Base-by-base conservation (phyloP, 768 basidiomycete species). In the Grammothele lineata region DNA sequence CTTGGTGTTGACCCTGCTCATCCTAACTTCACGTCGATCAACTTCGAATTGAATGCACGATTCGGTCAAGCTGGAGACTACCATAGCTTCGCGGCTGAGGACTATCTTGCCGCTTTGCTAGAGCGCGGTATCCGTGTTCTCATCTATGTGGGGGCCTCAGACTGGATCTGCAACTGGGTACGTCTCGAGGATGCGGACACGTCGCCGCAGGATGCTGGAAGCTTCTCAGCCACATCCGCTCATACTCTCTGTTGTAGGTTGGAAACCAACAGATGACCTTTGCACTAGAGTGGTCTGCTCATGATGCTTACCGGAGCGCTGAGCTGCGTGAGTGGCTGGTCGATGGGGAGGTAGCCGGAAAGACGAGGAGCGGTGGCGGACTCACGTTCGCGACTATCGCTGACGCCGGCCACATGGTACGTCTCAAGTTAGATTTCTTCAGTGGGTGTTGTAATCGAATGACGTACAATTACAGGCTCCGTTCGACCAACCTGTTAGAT, bases 321-420 rank as follows among this genome's bases (percentile, higher is more conserved):
- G 54, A 62, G 10, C 65, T 79, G 59, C 64, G 68, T 34, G 69
- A 77, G 11, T 86, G 82, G 82, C 54, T 54, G 1, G 73, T 85
- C 14, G 66, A 74, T 41, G 80, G 75, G 5, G 59, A 73, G 44
- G 61, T 62, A 9, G 85, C 73, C 0, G 85, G 85, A 4, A 66
- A 66, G 57, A 76, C 74, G 33, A 76, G 81, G 56, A 71, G 66
- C 37, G 71, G 69, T 17, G 71, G 70, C 8, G 76, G 75, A 12
- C 65, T 91, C 40, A 84, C 81, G 23, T 86, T 79, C 61, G 77
- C 74, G 4, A 83, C 78, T 1, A 66, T 86, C 37, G 62, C 73
- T 33, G 81, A 72, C 8, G 87, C 84, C 15, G 87, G 87, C 14
- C 87, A 89, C 66, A 85, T 85, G 83, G 83, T 83, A n/a, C 14